These are phyloP conservation scores for Graphilbum fragrans DNA, from an alignment of 2,329 filamentous ascomycete species.

Conservation along the genomic window DNA sequence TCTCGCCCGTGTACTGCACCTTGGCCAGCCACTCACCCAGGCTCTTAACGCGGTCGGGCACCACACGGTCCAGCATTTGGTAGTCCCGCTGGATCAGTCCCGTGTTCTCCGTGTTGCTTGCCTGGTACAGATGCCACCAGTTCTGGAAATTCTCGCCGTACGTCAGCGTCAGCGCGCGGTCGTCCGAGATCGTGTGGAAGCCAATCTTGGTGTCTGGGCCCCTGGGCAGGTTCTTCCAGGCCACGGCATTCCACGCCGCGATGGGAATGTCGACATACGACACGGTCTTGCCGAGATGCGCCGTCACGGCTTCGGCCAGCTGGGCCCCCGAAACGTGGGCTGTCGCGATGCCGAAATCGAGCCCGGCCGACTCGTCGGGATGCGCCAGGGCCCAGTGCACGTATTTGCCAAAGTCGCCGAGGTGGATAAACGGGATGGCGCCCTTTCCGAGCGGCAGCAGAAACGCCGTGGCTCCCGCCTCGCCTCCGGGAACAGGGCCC, in stretches of 20 bases:
- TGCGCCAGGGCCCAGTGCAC: constrained; percentile 19
- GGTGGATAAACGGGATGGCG: constrained; percentile 15
- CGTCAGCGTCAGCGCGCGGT: constrained; percentile 2
- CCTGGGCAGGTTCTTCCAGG: neutral
- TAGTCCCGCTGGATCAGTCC: constrained; percentile 33
- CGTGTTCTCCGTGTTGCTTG: constrained; percentile 22
- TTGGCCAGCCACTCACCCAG: constrained; percentile 26
- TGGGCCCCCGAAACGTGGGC: constrained; percentile 15
- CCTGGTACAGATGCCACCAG: constrained; percentile 7
- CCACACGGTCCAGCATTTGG: constrained; percentile 35
- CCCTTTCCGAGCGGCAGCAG: constrained; percentile 13
- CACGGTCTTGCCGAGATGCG: constrained; percentile 18
- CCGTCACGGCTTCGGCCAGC: constrained; percentile 17
- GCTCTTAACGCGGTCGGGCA: constrained; percentile 32
- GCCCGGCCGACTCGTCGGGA: constrained; percentile 11
- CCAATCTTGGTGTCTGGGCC: neutral
- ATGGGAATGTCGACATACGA: constrained; percentile 12
- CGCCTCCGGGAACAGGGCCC: neutral
- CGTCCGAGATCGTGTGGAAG: constrained; percentile 1
- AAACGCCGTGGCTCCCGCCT: constrained; percentile 6
- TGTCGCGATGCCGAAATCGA: constrained; percentile 18
- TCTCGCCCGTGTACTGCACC: constrained; percentile 3
- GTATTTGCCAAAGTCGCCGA: constrained; percentile 18
- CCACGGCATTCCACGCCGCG: neutral
- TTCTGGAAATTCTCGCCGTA: constrained; percentile 15